Conservation (phyloP, 148 eudicot genomes). For the Rhododendron vialii region DNA sequence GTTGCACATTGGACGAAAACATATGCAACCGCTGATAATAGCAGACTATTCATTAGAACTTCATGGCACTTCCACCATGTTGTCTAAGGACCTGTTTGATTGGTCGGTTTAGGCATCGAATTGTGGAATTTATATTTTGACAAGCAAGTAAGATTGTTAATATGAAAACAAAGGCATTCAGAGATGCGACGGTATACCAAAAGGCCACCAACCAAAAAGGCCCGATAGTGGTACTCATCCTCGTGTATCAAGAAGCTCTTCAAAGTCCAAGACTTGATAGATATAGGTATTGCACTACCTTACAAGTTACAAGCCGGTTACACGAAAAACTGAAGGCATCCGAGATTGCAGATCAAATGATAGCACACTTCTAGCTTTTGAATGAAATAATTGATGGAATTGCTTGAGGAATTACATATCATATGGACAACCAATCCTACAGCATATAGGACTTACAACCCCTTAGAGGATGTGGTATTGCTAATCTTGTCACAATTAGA, state of each 20-base stretch:
- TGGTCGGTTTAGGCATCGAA: neutral
- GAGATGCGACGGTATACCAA: neutral
- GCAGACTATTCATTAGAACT: neutral
- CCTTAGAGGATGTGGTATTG: neutral
- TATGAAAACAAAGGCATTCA: neutral
- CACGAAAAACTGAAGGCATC: neutral
- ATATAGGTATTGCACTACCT: too few species aligned
- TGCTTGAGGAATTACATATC: neutral
- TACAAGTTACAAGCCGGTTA: too few species aligned
- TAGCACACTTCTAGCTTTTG: neutral
- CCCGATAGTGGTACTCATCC: too few species aligned
- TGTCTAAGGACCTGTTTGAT: neutral
- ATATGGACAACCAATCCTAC: neutral
- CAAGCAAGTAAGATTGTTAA: neutral
- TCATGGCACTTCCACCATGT: neutral
- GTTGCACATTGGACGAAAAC: neutral
- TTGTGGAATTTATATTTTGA: neutral
- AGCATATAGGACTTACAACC: neutral
- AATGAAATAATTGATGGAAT: neutral
- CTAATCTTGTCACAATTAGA: neutral
- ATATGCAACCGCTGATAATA: neutral
- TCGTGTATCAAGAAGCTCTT: too few species aligned
- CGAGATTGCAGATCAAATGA: neutral
- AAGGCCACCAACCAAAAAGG: neutral
- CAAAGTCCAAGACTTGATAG: too few species aligned